Conservation (phyloP, 139 green algal species). For the Tetradesmus obliquus region DNA sequence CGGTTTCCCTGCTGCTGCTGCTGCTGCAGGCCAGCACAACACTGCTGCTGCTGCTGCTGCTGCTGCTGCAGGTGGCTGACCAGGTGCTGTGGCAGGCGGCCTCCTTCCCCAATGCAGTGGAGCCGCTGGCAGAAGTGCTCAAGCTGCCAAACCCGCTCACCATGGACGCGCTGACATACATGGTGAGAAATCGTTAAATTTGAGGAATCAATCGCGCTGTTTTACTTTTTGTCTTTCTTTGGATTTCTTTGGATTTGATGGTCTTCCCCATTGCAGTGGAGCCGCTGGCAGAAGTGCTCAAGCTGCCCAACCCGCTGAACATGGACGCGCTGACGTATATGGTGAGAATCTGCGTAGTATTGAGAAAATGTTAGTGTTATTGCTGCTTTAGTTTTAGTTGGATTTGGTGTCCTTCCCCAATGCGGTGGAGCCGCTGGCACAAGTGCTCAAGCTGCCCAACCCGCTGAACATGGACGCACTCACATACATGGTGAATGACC, state of each 20-base stretch:
- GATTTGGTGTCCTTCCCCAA: background rate
- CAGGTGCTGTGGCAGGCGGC: constrained; percentile 20
- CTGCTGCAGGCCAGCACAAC: too few species aligned
- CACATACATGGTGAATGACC: constrained; percentile 11
- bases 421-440: constrained; percentile 22
- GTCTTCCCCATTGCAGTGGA: background rate
- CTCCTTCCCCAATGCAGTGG: background rate
- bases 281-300: constrained; percentile 21
- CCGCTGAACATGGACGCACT: constrained; percentile 20
- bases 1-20: too few species aligned
- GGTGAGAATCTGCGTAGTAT: too few species aligned
- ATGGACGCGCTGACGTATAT: constrained; percentile 1
- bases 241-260: background rate
- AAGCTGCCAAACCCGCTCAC: constrained; percentile 39
- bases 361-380: too few species aligned
- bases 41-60: too few species aligned
- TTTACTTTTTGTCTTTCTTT: background rate
- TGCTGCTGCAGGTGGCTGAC: constrained; percentile 4
- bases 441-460: constrained; percentile 38
- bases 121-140: constrained; percentile 33
- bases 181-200: background rate
- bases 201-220: background rate
- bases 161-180: constrained; percentile 26
- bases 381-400: too few species aligned
- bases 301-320: constrained; percentile 26